Evolutionary conservation across 768 basidiomycete species (phyloP), one percentile per base, ranked within the genome.

Genomic region (Xerocomellus amylosporus): DNA sequence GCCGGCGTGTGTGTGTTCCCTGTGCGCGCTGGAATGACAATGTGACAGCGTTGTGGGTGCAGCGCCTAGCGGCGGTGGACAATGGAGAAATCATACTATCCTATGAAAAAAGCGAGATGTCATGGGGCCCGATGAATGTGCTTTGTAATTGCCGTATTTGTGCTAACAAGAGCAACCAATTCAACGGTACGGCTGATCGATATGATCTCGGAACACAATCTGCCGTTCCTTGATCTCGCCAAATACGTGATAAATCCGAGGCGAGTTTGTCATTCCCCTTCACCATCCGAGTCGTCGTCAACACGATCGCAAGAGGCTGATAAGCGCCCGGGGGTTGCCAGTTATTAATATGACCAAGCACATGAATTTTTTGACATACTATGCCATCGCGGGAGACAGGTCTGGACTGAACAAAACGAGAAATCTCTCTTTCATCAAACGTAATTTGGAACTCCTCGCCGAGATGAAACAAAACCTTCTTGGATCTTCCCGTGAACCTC

Each of bases 121-220:
- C 51, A 53, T 49, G 60, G 47, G 59, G 61, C 52, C 6, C 2
- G 30, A 36, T 36, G 33, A 15, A 36, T 36, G 34, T 30, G 46
- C 46, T 44, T 58, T 53, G 49, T 64, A 33, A 55, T 58, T 61
- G 40, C 69, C 59, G 45, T 17, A 56, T 67, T 55, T 0, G 60
- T 41, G 17, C 14, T 37, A 58, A 71, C 70, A 71, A 70, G 65
- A 69, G 62, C 67, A 58, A 2, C 24, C 24, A 24, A 24, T 24
- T 24, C 4, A 14, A 28, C 2, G 10, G 5, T 14, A 28, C 2
- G 10, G 5, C 8, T n/a, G 55, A 53, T 48, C 50, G 50, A 38
- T 34, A n/a, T 8, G 39, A 63, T 59, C 58, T 54, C 53, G 60
- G 58, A 59, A 55, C 54, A 40, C 50, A 43, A 61, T 56, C 54